These are phyloP conservation scores for Talaromyces sp. DNA, from an alignment of 2,329 filamentous ascomycete genomes.

Conservation along the genomic window DNA sequence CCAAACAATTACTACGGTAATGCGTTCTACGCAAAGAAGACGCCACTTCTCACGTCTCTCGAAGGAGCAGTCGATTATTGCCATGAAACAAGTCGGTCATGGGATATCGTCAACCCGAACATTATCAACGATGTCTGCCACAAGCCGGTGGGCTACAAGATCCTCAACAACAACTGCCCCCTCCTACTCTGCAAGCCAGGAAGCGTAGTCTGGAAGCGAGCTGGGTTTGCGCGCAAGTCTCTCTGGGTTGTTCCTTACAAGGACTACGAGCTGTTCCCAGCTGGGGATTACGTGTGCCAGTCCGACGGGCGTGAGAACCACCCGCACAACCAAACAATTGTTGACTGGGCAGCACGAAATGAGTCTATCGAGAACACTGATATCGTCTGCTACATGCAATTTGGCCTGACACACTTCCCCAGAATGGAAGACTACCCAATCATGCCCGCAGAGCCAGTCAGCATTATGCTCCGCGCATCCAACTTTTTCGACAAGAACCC, in stretches of 20 bases:
- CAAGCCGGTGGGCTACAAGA: conserved; percentile 81
- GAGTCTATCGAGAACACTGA: conserved; percentile 53
- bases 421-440: conserved; percentile 52
- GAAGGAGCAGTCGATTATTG: conserved; percentile 74
- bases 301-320: conserved; percentile 36
- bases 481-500: conserved; percentile 58
- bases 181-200: conserved; percentile 72
- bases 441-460: conserved; percentile 55
- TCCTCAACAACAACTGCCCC: conserved; percentile 80
- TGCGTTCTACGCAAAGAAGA: conserved; percentile 81
- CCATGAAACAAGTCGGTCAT: conserved; percentile 72
- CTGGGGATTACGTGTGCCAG: conserved; percentile 58
- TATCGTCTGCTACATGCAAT: conserved; percentile 54
- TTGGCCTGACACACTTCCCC: conserved; percentile 53
- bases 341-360: conserved; percentile 35
- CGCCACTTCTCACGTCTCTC: conserved; percentile 65
- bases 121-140: conserved; percentile 78
- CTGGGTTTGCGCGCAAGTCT: conserved; percentile 79
- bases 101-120: conserved; percentile 83
- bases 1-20: conserved; percentile 83
- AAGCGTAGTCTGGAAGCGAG: conserved; percentile 81
- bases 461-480: conserved; percentile 53
- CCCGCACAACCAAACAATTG: conserved; percentile 38
- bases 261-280: conserved; percentile 56
- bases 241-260: conserved; percentile 64